Conservation (phyloP, 768 basidiomycete genomes). For the Russula compacta region DNA sequence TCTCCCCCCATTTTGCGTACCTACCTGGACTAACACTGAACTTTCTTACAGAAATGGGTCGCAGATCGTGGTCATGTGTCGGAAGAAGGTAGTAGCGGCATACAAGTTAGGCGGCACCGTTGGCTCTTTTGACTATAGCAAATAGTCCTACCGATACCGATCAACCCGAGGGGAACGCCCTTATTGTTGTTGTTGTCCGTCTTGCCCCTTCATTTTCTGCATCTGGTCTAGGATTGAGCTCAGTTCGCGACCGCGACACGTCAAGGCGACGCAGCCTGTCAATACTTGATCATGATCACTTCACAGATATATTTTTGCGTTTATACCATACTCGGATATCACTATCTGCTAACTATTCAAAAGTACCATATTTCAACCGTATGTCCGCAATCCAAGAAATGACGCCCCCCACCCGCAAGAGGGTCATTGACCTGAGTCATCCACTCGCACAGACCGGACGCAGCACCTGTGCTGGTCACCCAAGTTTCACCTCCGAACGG, state of each 20-base stretch:
- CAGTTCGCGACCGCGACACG: neutral
- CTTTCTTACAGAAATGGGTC: neutral
- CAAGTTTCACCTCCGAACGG: conserved; percentile 33
- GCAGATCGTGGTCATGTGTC: neutral
- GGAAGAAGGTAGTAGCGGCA: neutral
- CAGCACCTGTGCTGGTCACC: conserved; percentile 50
- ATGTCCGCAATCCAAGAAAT: neutral
- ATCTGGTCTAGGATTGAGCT: neutral
- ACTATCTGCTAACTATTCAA: neutral
- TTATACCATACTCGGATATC: neutral
- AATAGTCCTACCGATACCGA: neutral
- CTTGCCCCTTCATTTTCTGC: neutral
- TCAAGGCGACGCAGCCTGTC: neutral
- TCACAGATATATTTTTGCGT: neutral
- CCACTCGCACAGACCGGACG: conserved; percentile 34
- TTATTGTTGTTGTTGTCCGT: neutral
- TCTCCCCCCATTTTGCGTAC: neutral
- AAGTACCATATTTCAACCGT: neutral
- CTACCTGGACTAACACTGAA: neutral
- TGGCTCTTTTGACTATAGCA: neutral
- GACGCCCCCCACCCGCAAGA: conserved; percentile 6
- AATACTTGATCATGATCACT: neutral
- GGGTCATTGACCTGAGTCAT: conserved; percentile 49
- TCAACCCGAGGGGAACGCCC: neutral
- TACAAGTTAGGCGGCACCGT: neutral